Percentiles rank a stretch among this genome's conserved stretches.
phyloP scores from a whole-genome alignment of 2,329 filamentous ascomycete genomes.

The Ophiostoma tasmaniense region DNA sequence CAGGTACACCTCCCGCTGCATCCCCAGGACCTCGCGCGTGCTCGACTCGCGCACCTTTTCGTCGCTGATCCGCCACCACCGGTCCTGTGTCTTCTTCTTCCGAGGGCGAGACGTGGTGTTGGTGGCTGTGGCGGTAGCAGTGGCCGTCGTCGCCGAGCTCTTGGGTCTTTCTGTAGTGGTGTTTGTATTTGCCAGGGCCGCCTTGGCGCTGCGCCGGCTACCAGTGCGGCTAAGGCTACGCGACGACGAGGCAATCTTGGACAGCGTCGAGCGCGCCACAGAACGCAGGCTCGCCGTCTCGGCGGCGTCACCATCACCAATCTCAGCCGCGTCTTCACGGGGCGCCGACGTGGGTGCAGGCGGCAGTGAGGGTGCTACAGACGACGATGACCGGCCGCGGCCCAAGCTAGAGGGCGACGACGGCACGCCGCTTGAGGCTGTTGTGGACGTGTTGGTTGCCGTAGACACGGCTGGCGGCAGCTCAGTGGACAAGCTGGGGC shows the following conservation, averaged over 20 bases:
- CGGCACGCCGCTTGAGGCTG: not conserved
- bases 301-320: conserved; percentile 25
- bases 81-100: conserved; percentile 51
- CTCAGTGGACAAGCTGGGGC: conserved; percentile 40
- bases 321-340: conserved; percentile 16
- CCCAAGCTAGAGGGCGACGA: conserved; percentile 15
- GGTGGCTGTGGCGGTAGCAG: no score
- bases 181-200: not conserved
- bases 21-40: conserved; percentile 79
- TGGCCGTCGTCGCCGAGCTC: not conserved
- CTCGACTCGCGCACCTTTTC: conserved; percentile 94
- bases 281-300: conserved; percentile 48
- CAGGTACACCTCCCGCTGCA: conserved; percentile 94
- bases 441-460: conserved; percentile 2
- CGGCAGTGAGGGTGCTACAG: not conserved
- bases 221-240: conserved; percentile 26
- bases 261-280: conserved; percentile 47
- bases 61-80: conserved; percentile 97
- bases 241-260: conserved; percentile 34
- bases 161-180: not conserved
- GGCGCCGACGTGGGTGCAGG: conserved; percentile 25
- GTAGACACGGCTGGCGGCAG: conserved; percentile 29
- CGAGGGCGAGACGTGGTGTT: conserved; percentile 20
- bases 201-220: conserved; percentile 21
- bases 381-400: conserved; percentile 10